Evolutionary conservation across 2,329 filamentous ascomycete species (phyloP).

Genomic region (Alternaria viburni): DNA sequence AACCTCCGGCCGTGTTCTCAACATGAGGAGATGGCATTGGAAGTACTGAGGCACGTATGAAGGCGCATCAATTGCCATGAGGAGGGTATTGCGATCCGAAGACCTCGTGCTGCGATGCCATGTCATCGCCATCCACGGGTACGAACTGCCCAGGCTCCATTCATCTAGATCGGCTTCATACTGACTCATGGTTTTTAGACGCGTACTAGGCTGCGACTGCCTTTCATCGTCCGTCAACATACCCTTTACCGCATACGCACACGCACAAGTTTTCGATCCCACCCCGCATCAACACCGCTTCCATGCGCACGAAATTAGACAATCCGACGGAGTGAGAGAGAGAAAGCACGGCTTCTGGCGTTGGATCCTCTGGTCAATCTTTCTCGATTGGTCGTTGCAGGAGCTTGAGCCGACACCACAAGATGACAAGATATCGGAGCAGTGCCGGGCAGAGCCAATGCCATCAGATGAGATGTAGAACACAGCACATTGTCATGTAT

Average conservation of each 20-base stretch:
- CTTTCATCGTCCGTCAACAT: background rate
- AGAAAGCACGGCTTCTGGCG: background rate
- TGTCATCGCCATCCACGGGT: background rate
- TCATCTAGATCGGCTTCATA: background rate
- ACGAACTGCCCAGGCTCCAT: background rate
- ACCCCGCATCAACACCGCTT: background rate
- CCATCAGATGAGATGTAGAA: background rate
- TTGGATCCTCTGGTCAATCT: background rate
- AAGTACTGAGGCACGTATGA: background rate
- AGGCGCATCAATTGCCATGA: background rate
- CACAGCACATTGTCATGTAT: background rate
- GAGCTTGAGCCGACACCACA: background rate
- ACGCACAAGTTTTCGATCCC: background rate
- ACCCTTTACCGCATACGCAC: background rate
- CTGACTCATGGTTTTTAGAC: background rate
- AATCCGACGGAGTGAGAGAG: background rate
- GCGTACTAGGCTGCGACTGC: background rate
- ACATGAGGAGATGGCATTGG: fast-evolving
- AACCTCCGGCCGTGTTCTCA: background rate
- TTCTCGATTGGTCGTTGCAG: background rate
- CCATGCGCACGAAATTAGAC: background rate
- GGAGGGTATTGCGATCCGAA: background rate
- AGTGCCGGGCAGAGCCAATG: background rate
- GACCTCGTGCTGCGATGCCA: background rate
- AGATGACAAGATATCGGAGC: background rate